Percentiles rank a stretch among this genome's conserved stretches.
Evolutionary conservation across 306 rosid species (phyloP).

Genomic region (Quillaja saponaria): DNA sequence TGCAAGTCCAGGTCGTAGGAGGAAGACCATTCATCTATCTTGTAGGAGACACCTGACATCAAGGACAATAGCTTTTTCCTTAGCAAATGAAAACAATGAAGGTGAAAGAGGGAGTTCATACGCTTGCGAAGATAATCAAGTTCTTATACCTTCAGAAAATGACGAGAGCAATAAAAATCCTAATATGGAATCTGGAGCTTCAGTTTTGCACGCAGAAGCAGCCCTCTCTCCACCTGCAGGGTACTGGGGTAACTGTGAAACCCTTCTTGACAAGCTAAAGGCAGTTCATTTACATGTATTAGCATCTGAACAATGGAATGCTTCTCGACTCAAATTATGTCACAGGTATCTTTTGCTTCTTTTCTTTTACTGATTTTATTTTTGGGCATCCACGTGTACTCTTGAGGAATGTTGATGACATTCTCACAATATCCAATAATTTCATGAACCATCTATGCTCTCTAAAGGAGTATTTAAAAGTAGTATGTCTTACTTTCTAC

Average conservation of each 20-base stretch:
- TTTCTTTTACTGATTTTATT: too few relatives aligned
- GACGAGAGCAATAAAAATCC: neutral
- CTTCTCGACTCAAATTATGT: conserved; percentile 4
- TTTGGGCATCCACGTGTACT: too few relatives aligned
- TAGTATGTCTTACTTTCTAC: too few relatives aligned
- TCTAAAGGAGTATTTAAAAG: neutral
- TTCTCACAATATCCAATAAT: neutral
- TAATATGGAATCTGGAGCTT: neutral
- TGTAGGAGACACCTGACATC: neutral
- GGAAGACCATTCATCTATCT: neutral
- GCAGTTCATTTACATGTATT: conserved; percentile 12
- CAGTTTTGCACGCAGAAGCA: neutral
- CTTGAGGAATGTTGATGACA: neutral
- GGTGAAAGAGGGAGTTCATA: neutral
- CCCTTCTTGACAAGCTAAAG: neutral
- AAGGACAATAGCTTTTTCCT: neutral
- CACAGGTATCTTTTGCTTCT: conserved; percentile 2
- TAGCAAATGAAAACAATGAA: neutral
- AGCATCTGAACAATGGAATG: conserved; percentile 20
- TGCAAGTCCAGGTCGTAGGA: neutral
- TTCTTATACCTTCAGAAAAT: neutral
- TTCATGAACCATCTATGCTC: neutral
- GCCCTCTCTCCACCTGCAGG: neutral
- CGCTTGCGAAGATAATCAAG: neutral
- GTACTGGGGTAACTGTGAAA: neutral